phyloP scores from a whole-genome alignment of 73 alveolate genomes.

The Tetrahymena elliotti region DNA sequence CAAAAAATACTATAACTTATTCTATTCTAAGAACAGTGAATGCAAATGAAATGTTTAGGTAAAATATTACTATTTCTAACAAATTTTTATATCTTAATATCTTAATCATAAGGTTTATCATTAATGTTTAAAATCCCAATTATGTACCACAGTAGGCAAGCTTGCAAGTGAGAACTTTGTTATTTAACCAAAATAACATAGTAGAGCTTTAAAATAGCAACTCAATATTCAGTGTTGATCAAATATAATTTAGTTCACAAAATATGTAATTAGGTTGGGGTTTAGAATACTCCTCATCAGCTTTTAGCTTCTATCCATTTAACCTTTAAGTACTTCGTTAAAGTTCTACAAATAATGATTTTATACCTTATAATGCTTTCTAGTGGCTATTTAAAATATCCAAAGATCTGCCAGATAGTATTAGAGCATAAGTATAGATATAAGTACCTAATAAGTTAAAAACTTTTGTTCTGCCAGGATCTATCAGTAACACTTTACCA shows the following conservation, averaged over 20 bases:
- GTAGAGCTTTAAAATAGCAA: neutral
- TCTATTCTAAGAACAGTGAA: neutral
- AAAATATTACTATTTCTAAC: neutral
- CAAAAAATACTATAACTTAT: neutral
- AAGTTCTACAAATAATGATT: neutral
- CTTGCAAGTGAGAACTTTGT: neutral
- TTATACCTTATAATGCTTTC: slow-evolving; percentile 26
- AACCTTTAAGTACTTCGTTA: slow-evolving; percentile 3
- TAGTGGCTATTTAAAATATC: slow-evolving; percentile 16
- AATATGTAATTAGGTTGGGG: slow-evolving; percentile 36
- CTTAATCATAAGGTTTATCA: neutral
- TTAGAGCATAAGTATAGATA: neutral
- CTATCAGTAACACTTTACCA: slow-evolving; percentile 15
- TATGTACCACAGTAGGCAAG: neutral
- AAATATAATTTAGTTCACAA: neutral
- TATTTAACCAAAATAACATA: neutral
- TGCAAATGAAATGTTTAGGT: neutral
- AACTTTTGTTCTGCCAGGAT: slow-evolving; percentile 7
- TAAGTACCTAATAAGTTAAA: slow-evolving; percentile 23
- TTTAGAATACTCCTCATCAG: slow-evolving; percentile 23
- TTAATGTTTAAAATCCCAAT: slow-evolving; percentile 6
- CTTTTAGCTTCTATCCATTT: slow-evolving; percentile 19
- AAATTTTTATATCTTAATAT: too few relatives aligned
- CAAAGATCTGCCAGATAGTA: slow-evolving; percentile 13
- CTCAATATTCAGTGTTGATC: neutral